Percentiles rank a stretch among this genome's conserved stretches.
These are phyloP conservation scores for Tilletiaria anomala DNA, from an alignment of 1,284 basidiomycete genomes.

Conservation along the genomic window DNA sequence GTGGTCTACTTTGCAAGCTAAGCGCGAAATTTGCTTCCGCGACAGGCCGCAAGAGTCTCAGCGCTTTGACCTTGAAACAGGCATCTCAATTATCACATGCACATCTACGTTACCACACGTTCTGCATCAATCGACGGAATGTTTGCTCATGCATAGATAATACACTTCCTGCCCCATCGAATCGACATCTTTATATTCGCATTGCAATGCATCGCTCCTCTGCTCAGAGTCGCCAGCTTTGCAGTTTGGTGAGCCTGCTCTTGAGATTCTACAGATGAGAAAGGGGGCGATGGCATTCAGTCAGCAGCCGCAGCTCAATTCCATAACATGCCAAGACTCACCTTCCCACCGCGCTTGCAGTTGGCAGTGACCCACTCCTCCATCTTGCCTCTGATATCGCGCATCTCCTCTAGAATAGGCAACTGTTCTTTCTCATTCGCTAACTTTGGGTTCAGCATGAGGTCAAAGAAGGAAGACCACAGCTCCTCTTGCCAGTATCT, in stretches of 20 bases:
- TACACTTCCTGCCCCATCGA: too few relatives aligned
- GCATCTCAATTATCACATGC: too few relatives aligned
- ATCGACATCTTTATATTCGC: too few relatives aligned
- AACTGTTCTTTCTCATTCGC: slow-evolving; percentile 45
- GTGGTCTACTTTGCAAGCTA: too few relatives aligned
- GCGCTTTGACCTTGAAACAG: too few relatives aligned
- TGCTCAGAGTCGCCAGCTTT: too few relatives aligned
- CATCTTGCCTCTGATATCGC: slow-evolving; percentile 58
- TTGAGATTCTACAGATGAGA: background rate
- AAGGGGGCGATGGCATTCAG: background rate
- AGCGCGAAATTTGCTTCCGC: too few relatives aligned
- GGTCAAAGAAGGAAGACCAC: slow-evolving; percentile 71
- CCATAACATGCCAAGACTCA: background rate
- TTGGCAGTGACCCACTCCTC: slow-evolving; percentile 63
- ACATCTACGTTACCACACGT: too few relatives aligned
- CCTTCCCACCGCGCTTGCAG: slow-evolving; percentile 59
- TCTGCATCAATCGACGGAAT: too few relatives aligned
- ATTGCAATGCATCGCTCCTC: too few relatives aligned
- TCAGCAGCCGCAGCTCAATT: slow-evolving; percentile 2
- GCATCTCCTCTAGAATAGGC: slow-evolving; percentile 59
- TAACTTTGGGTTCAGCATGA: slow-evolving; percentile 54
- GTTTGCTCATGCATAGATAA: too few relatives aligned
- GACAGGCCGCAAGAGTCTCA: too few relatives aligned
- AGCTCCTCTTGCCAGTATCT: slow-evolving; percentile 87
- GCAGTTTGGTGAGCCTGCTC: background rate